These are phyloP conservation scores for Solanum neorickii DNA, from an alignment of 257 asterid genomes.

Conservation along the genomic window DNA sequence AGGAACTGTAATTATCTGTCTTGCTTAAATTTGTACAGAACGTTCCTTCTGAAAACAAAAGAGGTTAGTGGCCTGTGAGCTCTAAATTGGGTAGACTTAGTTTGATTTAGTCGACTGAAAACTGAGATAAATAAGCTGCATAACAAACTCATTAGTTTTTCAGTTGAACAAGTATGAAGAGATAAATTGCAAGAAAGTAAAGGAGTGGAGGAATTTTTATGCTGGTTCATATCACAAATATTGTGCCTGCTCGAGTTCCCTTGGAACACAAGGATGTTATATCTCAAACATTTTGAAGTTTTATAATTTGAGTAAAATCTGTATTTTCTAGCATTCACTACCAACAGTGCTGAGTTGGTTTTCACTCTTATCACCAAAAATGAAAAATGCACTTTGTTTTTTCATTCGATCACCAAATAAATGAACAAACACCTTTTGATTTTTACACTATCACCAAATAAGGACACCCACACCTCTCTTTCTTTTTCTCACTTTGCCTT, in stretches of 20 bases:
- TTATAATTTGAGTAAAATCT: not conserved
- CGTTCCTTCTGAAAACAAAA: not conserved
- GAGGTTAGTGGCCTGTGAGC: not conserved
- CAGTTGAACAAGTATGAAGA: not conserved
- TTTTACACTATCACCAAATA: not conserved
- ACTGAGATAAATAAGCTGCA: not conserved
- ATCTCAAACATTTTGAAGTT: not conserved
- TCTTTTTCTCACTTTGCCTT: not conserved
- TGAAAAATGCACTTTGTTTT: not conserved
- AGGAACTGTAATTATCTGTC: not conserved
- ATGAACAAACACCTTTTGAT: not conserved
- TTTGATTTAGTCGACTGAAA: not conserved
- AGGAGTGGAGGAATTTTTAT: not conserved
- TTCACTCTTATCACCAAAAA: not conserved
- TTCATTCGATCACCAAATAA: not conserved
- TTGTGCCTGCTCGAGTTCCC: not conserved
- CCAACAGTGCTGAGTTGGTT: not conserved
- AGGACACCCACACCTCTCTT: not conserved
- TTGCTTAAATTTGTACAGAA: not conserved
- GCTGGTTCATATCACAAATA: not conserved
- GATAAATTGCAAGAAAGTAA: not conserved
- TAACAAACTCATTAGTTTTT: not conserved
- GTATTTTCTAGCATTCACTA: not conserved
- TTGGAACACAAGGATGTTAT: not conserved
- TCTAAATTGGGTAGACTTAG: not conserved